Conservation (phyloP, 441 rosid genomes). For the Corymbia citriodora region DNA sequence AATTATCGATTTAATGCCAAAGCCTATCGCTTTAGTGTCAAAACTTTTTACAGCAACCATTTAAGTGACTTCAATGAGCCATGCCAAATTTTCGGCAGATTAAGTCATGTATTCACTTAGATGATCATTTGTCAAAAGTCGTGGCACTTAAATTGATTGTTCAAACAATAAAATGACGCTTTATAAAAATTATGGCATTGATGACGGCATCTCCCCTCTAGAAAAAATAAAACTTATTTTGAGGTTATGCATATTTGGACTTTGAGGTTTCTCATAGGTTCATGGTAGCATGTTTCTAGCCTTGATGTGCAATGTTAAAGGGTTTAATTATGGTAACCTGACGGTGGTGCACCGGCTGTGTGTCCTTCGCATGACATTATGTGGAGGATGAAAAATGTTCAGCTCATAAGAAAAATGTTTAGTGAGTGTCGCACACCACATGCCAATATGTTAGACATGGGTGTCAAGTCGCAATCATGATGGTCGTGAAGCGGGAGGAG, state of each 20-base stretch:
- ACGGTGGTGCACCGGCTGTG: background rate
- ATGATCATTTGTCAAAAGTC: no score
- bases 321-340: background rate
- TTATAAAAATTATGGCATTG: no score
- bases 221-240: no score
- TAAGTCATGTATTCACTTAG: background rate
- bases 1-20: background rate
- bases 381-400: background rate
- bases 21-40: background rate
- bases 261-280: background rate
- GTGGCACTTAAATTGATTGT: no score
- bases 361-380: background rate
- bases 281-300: background rate
- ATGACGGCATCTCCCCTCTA: no score
- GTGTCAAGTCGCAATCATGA: background rate
- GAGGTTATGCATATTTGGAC: background rate
- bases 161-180: no score
- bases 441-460: background rate
- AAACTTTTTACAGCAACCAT: no score
- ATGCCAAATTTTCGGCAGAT: fast-evolving
- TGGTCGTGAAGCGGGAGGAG: no score
- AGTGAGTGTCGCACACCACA: background rate
- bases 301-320: background rate
- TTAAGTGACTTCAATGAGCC: background rate
- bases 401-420: background rate